Base-by-base conservation (phyloP, 768 basidiomycete genomes). In the Coprinopsis marcescibilis region DNA sequence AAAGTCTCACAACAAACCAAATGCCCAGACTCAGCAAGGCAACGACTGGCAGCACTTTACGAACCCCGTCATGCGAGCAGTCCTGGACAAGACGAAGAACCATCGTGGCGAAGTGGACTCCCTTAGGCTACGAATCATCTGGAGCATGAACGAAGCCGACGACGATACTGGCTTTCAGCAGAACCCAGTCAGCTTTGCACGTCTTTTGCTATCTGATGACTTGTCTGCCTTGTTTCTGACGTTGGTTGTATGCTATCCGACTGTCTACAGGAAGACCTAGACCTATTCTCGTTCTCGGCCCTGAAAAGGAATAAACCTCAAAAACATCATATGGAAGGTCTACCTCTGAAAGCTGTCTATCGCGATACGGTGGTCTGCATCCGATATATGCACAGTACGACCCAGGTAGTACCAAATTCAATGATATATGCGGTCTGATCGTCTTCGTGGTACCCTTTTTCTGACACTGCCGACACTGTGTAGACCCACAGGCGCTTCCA, bases 271-370 rank as follows among this genome's bases (percentile, higher is more conserved):
- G 88, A 90, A 64, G 85, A 90, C 57, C 52, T 90, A 30, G 87
- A 90, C 53, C 64, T 90, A 17, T 64, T 89, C 20, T 71, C 78
- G 2, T 85, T 86, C 59, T 85, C 85, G 75, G 43, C 57, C 64
- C 19, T 56, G 65, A 14, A 51, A 57, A 24, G 59, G n/a, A 20
- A 46, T 30, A n/a, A 56, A 29, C 42, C 63, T 50, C 45, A 61
- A 52, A 55, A 65, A 59, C 49, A 66, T 55, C 36, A 65, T 45
- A 34, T 67, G 11, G 80, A 83, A 53, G 75, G 76, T 19, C 69
- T 83, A 24, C 85, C 88, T n/a, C 64, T 90, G 34, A 89, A 88
- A 61, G 87, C 85, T 6, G 85, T 89, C 8, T 86, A 85, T 59
- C 80, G 83, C 19, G 86, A 84, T 46, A 69, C 75, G 3, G 69